Percentiles rank a stretch among this genome's conserved stretches.
These are phyloP conservation scores for Camelina laxa DNA, from an alignment of 345 rosid genomes.

Conservation along the genomic window DNA sequence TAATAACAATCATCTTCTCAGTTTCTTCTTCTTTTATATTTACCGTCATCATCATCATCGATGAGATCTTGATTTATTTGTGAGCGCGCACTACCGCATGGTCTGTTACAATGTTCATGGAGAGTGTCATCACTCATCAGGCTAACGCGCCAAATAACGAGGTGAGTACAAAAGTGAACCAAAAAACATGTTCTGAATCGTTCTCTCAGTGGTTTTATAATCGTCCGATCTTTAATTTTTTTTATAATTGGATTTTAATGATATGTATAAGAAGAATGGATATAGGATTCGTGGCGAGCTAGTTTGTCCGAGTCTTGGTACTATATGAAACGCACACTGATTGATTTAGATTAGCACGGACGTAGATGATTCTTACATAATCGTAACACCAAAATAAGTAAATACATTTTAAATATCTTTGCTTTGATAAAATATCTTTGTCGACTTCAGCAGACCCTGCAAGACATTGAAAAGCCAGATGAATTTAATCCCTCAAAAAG, in stretches of 20 bases:
- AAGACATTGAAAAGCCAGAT: constrained; percentile 11
- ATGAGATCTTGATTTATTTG: constrained; percentile 16
- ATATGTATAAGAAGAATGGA: constrained; percentile 15
- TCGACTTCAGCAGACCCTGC: constrained; percentile 36
- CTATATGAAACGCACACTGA: constrained; percentile 22
- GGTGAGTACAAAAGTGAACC: constrained; percentile 22
- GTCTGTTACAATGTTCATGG: constrained; percentile 6
- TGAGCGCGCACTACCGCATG: background rate
- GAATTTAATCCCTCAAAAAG: constrained; percentile 1
- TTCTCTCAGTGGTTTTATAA: background rate
- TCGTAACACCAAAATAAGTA: constrained; percentile 28
- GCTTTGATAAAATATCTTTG: constrained; percentile 24
- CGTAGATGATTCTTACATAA: constrained; percentile 31
- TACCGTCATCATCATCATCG: background rate
- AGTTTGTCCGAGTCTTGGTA: background rate
- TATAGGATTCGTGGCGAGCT: background rate
- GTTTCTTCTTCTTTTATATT: no score
- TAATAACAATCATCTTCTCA: background rate
- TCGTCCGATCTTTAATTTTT: constrained; percentile 11
- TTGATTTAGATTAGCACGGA: constrained; percentile 25
- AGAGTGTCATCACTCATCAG: constrained; percentile 18
- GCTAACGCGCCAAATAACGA: constrained; percentile 2
- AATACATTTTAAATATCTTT: constrained; percentile 30
- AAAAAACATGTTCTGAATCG: constrained; percentile 21
- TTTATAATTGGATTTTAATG: background rate